Evolutionary conservation across 441 rosid genomes (phyloP).

Genomic region (Pelargonium australe): DNA sequence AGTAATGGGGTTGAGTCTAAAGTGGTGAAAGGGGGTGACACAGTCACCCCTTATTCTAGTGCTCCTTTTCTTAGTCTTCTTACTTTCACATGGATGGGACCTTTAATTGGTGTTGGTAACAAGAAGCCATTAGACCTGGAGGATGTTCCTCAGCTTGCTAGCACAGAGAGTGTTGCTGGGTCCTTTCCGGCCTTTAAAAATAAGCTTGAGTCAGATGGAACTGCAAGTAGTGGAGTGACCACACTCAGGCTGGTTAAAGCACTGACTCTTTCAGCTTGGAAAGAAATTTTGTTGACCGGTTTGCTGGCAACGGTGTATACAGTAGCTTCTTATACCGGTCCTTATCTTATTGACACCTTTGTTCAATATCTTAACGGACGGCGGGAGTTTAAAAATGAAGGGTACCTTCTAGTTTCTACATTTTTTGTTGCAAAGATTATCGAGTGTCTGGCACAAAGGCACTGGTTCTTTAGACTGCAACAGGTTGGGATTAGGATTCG

Average conservation of each 20-base stretch:
- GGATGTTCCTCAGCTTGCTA: conserved; percentile 77
- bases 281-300: conserved; percentile 47
- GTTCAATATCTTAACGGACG: conserved; percentile 69
- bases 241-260: conserved; percentile 53
- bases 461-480: conserved; percentile 41
- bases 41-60: conserved; percentile 45
- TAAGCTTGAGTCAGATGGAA: conserved; percentile 47
- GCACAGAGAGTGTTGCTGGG: conserved; percentile 43
- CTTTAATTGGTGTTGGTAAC: conserved; percentile 59
- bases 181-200: conserved; percentile 35
- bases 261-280: conserved; percentile 46
- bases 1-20: conserved; percentile 24
- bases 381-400: conserved; percentile 36
- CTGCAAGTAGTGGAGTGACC: conserved; percentile 35
- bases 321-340: conserved; percentile 63
- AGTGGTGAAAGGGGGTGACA: conserved; percentile 38
- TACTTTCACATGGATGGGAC: conserved; percentile 70
- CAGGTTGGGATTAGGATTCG: conserved; percentile 41
- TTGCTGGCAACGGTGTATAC: conserved; percentile 39
- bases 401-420: conserved; percentile 37
- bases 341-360: conserved; percentile 63
- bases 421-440: conserved; percentile 48
- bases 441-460: conserved; percentile 40
- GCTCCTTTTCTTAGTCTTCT: conserved; percentile 49
- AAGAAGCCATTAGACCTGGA: conserved; percentile 66